Conservation (phyloP, 345 rosid species). For the Populus nigra region DNA sequence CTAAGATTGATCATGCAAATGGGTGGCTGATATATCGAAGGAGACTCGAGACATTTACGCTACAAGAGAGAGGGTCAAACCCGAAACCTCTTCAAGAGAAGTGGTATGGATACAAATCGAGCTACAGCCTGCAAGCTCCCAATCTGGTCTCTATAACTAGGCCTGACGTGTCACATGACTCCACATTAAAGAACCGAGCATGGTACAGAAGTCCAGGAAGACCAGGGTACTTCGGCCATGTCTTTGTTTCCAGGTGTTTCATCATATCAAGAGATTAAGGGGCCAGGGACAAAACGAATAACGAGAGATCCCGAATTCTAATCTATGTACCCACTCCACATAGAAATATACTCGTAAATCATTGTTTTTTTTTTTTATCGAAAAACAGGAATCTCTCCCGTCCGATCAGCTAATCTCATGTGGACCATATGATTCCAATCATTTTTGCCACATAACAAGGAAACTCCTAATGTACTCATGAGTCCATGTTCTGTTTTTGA, state of each 20-base stretch:
- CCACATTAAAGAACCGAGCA: neutral
- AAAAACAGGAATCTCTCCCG: neutral
- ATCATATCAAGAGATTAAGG: neutral
- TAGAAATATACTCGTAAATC: neutral
- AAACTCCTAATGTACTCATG: neutral
- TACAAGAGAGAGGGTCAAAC: constrained; percentile 13
- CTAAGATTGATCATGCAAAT: constrained; percentile 63
- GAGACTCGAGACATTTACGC: constrained; percentile 86
- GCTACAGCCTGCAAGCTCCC: neutral
- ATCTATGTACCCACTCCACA: no score
- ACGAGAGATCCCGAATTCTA: neutral
- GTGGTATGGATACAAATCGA: neutral
- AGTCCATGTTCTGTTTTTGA: neutral
- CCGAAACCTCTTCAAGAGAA: neutral
- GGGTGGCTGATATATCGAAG: constrained; percentile 66
- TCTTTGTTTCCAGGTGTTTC: neutral
- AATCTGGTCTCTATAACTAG: neutral
- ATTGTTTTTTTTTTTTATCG: neutral
- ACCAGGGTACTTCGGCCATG: neutral
- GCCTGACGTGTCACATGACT: neutral
- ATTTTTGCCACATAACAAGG: neutral
- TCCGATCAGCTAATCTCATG: neutral
- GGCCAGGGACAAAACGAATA: neutral
- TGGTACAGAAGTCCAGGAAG: neutral
- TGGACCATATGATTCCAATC: neutral